Evolutionary conservation across 2,329 filamentous ascomycete genomes (phyloP).

Genomic region (Metarhizium anisopliae): DNA sequence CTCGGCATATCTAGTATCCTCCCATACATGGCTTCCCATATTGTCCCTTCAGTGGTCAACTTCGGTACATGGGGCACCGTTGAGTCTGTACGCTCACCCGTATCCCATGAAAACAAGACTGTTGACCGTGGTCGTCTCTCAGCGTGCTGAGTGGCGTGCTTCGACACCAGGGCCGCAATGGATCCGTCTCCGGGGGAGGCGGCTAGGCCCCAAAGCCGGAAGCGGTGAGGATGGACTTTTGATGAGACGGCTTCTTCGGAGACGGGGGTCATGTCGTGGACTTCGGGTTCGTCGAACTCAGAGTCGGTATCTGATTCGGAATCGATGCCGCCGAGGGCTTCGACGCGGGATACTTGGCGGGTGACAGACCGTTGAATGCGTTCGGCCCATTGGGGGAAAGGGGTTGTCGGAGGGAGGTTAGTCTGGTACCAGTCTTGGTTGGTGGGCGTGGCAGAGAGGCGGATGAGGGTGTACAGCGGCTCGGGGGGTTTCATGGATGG

Average conservation of each 20-base stretch:
- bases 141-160: conserved; percentile 38
- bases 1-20: conserved; percentile 37
- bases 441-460: conserved; percentile 41
- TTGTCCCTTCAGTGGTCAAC: conserved; percentile 43
- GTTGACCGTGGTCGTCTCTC: conserved; percentile 31
- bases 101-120: conserved; percentile 28
- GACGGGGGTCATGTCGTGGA: conserved; percentile 7
- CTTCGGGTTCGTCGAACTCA: conserved; percentile 8
- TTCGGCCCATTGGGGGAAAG: conserved; percentile 36
- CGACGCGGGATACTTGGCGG: conserved; percentile 34
- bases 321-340: conserved; percentile 29
- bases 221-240: conserved; percentile 39
- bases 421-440: conserved; percentile 46
- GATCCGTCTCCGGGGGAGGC: conserved; percentile 41
- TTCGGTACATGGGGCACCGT: conserved; percentile 3
- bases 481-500: conserved; percentile 15
- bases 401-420: conserved; percentile 26
- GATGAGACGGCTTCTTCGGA: conserved; percentile 23
- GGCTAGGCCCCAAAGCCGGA: conserved; percentile 45
- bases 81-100: conserved; percentile 2
- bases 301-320: conserved; percentile 13
- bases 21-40: conserved; percentile 53
- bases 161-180: conserved; percentile 41
- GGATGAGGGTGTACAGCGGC: conserved; percentile 43
- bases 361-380: conserved; percentile 35